These are phyloP conservation scores for Cladosporium sp. DNA, from an alignment of 2,329 filamentous ascomycete genomes.

Conservation along the genomic window DNA sequence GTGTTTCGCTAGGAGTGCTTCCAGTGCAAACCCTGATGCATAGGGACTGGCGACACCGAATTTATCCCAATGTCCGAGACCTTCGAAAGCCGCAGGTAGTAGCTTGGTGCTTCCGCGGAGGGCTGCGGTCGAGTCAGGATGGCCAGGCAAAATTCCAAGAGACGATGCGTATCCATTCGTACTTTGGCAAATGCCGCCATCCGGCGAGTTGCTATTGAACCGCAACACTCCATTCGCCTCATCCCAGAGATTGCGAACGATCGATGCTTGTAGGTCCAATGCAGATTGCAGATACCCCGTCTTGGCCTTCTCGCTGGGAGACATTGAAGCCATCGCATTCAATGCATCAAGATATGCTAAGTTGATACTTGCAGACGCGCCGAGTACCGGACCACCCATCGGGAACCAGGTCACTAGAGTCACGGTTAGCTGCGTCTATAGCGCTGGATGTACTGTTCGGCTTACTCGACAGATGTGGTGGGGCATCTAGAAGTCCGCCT, in stretches of 20 bases:
- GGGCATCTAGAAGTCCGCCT: background rate
- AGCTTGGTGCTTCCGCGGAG: background rate
- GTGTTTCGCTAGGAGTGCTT: conserved; percentile 7
- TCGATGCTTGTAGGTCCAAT: background rate
- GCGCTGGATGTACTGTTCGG: too few relatives aligned
- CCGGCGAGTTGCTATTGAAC: background rate
- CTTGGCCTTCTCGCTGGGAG: background rate
- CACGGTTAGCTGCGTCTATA: background rate
- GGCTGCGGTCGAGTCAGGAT: background rate
- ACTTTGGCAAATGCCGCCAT: background rate
- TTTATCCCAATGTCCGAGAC: background rate
- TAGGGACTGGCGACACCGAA: background rate
- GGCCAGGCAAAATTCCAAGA: background rate
- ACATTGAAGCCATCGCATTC: background rate
- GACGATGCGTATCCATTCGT: background rate
- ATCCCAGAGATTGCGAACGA: background rate
- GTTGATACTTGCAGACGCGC: background rate
- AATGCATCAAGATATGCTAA: background rate
- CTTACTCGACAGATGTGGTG: background rate
- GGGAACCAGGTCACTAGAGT: background rate
- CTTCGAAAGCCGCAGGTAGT: background rate
- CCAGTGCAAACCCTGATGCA: background rate
- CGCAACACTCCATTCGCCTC: background rate
- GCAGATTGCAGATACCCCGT: background rate
- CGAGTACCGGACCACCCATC: background rate